These are phyloP conservation scores for Ceratocystis colombiana DNA, from an alignment of 2,329 filamentous ascomycete species.

Conservation along the genomic window DNA sequence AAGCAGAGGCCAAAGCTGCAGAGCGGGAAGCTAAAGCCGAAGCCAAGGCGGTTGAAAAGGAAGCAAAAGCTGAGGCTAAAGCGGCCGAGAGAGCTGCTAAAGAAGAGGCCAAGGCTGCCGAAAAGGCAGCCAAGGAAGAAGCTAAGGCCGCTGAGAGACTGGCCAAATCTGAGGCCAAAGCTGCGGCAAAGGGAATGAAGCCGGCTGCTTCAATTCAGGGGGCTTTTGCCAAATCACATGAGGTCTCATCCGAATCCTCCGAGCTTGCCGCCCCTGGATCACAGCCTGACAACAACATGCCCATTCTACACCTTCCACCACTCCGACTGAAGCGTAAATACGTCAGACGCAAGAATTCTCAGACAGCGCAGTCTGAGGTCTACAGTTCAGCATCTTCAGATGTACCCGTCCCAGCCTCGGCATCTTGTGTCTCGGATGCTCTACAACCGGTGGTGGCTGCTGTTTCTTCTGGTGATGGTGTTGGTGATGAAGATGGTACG, in stretches of 20 bases:
- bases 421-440: background rate
- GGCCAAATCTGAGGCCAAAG: slow-evolving; percentile 17
- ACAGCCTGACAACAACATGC: background rate
- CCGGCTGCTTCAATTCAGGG: background rate
- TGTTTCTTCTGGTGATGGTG: background rate
- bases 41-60: slow-evolving; percentile 15
- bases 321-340: slow-evolving; percentile 19
- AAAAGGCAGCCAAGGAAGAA: slow-evolving; percentile 20
- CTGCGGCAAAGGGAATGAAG: background rate
- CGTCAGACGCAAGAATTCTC: slow-evolving; percentile 15
- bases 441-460: background rate
- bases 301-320: background rate
- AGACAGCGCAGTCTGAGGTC: background rate
- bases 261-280: background rate
- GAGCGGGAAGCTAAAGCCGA: slow-evolving; percentile 21
- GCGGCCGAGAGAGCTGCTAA: slow-evolving; percentile 21
- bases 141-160: slow-evolving; percentile 21
- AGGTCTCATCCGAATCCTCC: background rate
- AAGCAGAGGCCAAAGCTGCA: slow-evolving; percentile 22
- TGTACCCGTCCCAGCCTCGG: background rate
- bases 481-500: background rate
- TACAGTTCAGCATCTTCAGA: background rate
- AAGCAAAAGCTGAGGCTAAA: slow-evolving; percentile 22
- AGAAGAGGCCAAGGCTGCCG: slow-evolving; percentile 19
- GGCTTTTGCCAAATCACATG: background rate